Conservation (phyloP, 2,329 filamentous ascomycete genomes). For the Hortaea werneckii region DNA sequence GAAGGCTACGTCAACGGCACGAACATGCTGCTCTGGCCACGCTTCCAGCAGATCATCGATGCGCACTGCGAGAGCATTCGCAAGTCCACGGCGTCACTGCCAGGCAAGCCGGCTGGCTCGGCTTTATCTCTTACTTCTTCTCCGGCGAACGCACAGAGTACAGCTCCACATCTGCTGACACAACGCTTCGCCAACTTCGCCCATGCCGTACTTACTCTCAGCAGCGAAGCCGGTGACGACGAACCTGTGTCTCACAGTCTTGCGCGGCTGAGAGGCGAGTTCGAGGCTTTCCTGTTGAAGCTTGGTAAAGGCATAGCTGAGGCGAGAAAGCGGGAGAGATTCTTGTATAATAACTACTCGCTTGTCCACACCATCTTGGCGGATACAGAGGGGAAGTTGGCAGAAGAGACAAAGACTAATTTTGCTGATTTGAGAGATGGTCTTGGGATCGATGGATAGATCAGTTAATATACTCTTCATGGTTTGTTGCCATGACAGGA, state of each 20-base stretch:
- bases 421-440: conserved; percentile 52
- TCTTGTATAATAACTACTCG: conserved; percentile 93
- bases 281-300: conserved; percentile 72
- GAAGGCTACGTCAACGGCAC: conserved; percentile 91
- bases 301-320: conserved; percentile 68
- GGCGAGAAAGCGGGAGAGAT: conserved; percentile 70
- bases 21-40: conserved; percentile 92
- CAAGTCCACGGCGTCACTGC: conserved; percentile 39
- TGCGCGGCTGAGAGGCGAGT: conserved; percentile 64
- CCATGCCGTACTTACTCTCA: conserved; percentile 72
- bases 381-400: conserved; percentile 60
- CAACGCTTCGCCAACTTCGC: conserved; percentile 93
- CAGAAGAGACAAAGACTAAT: conserved; percentile 62
- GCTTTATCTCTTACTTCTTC: conserved; percentile 45
- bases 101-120: conserved; percentile 41
- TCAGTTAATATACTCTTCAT: not conserved
- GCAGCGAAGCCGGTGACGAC: conserved; percentile 84
- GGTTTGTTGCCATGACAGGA: too few species aligned
- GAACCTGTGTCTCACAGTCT: conserved; percentile 82
- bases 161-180: conserved; percentile 81
- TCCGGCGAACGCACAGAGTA: conserved; percentile 53
- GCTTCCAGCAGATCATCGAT: conserved; percentile 90
- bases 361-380: conserved; percentile 83
- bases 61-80: conserved; percentile 81
- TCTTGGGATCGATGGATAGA: not conserved